Conservation (phyloP, 2,329 filamentous ascomycete genomes). For the Cytospora schulzeri region DNA sequence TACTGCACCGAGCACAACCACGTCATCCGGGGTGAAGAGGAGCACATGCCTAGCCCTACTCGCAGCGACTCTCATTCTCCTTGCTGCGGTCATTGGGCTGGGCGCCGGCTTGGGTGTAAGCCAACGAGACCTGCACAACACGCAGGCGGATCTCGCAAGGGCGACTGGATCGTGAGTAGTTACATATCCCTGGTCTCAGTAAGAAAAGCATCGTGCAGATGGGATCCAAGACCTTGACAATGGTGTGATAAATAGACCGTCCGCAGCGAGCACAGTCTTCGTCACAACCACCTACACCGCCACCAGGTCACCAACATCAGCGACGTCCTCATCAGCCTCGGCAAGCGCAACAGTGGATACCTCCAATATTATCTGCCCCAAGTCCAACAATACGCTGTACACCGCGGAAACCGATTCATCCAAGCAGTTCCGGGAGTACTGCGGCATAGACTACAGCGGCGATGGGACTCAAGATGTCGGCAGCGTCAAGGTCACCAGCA, state of each 20-base stretch:
- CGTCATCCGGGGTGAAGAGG: constrained; percentile 29
- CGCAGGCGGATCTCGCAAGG: constrained; percentile 30
- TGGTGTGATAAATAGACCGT: neutral
- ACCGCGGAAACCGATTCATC: constrained; percentile 27
- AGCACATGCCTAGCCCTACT: constrained; percentile 29
- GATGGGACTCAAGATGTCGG: constrained; percentile 37
- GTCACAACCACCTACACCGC: constrained; percentile 8
- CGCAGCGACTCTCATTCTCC: constrained; percentile 29
- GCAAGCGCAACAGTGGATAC: constrained; percentile 23
- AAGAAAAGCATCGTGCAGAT: neutral
- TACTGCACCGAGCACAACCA: constrained; percentile 5
- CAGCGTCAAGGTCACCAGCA: constrained; percentile 41
- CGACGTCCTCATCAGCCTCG: constrained; percentile 23
- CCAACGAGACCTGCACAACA: constrained; percentile 31
- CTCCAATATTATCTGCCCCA: constrained; percentile 29
- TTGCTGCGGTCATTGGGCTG: constrained; percentile 34
- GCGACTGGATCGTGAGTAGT: constrained; percentile 10
- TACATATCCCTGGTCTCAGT: neutral
- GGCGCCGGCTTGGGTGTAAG: constrained; percentile 35
- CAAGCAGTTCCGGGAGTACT: constrained; percentile 33
- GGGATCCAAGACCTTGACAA: neutral
- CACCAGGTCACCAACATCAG: constrained; percentile 16
- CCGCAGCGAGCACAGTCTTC: constrained; percentile 14
- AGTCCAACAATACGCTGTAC: constrained; percentile 34
- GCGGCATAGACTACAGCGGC: constrained; percentile 35